Evolutionary conservation across 306 rosid genomes (phyloP).

Genomic region (Acacia crassicarpa): DNA sequence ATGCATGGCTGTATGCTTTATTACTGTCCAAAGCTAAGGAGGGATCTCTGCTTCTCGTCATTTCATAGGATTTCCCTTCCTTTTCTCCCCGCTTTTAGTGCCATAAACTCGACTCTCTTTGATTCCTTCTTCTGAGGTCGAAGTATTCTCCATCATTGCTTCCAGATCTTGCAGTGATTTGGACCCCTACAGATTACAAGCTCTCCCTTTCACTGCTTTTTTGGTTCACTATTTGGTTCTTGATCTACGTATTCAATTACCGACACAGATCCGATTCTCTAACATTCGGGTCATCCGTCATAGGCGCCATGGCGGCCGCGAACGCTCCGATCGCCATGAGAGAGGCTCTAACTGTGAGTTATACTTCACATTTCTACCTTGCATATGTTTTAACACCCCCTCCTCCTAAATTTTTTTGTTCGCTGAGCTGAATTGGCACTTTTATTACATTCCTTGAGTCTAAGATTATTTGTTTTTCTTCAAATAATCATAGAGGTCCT

Average conservation of each 20-base stretch:
- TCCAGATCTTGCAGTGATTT: constrained; percentile 66
- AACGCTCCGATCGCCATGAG: constrained; percentile 98
- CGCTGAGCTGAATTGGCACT: constrained; percentile 37
- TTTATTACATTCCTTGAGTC: not conserved
- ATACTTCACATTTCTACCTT: constrained; percentile 10
- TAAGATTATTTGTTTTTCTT: constrained; percentile 7
- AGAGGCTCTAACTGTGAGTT: constrained; percentile 84
- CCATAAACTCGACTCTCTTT: constrained; percentile 5
- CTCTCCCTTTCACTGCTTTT: constrained; percentile 5
- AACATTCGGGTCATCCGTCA: constrained; percentile 35
- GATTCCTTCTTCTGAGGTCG: constrained; percentile 31
- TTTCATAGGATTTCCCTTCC: constrained; percentile 37
- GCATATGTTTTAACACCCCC: not conserved
- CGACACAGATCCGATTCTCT: constrained; percentile 48
- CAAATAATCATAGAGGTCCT: not conserved
- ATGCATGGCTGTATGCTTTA: not conserved
- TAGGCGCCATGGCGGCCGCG: constrained; percentile 87
- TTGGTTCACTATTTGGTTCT: constrained; percentile 31
- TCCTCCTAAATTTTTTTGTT: not conserved
- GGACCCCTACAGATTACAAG: constrained; percentile 30
- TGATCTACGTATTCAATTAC: constrained; percentile 32
- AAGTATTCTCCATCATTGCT: constrained; percentile 37
- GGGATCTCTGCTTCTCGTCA: constrained; percentile 32
- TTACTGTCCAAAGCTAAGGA: constrained; percentile 26
- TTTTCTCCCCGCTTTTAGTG: constrained; percentile 40